Conservation (phyloP, 2,329 filamentous ascomycete species). For the Bipolaris victoriae region DNA sequence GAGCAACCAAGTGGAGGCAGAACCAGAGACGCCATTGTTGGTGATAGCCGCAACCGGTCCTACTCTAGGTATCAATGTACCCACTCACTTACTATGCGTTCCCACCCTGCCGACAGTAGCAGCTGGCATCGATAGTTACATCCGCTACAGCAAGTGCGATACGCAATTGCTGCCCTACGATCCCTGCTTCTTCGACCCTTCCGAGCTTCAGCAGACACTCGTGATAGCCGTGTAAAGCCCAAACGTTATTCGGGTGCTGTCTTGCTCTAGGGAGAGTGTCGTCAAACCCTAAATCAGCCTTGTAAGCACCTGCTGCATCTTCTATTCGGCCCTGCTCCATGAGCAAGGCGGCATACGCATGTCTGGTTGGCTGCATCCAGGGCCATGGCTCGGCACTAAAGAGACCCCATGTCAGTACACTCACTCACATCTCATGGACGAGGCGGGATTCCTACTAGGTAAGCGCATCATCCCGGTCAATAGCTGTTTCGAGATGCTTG, state of each 20-base stretch:
- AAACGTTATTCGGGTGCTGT: slow-evolving; percentile 75
- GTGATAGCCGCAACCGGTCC: neutral
- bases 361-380: slow-evolving; percentile 77
- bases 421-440: neutral
- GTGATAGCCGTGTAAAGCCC: slow-evolving; percentile 75
- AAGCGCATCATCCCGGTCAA: slow-evolving; percentile 66
- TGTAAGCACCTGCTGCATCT: slow-evolving; percentile 48
- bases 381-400: slow-evolving; percentile 73
- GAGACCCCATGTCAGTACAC: neutral
- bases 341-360: slow-evolving; percentile 72
- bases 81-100: neutral
- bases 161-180: slow-evolving; percentile 59
- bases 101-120: slow-evolving; percentile 56
- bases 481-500: slow-evolving; percentile 61
- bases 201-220: slow-evolving; percentile 69
- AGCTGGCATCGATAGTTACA: slow-evolving; percentile 63
- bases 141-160: slow-evolving; percentile 64
- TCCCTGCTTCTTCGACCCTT: slow-evolving; percentile 54
- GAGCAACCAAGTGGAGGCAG: neutral
- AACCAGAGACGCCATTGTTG: neutral
- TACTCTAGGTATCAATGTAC: neutral
- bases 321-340: slow-evolving; percentile 65
- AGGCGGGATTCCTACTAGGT: slow-evolving; percentile 55
- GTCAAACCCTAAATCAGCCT: slow-evolving; percentile 51
- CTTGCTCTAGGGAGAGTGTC: slow-evolving; percentile 66